Base-by-base conservation (phyloP, 2,329 filamentous ascomycete genomes). In the Stachybotrys elegans region DNA sequence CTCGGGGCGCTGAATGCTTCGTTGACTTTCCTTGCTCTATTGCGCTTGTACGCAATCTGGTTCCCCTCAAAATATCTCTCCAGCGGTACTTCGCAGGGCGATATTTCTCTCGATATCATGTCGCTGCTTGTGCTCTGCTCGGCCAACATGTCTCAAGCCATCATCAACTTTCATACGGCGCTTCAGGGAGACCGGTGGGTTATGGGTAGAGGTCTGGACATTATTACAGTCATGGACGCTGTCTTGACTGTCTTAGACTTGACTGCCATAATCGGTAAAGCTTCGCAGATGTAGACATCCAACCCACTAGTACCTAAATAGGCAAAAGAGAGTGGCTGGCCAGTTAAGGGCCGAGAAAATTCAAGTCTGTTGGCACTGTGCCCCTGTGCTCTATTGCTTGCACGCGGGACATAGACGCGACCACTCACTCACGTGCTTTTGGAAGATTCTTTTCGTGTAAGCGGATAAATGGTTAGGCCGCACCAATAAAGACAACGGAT, bases 181-280 rank as follows among this genome's bases (percentile, higher is more conserved):
- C 37, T 46, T 7, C 22, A 36, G 14, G 44, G 27, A 3, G 48
- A 53, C 14, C 43, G 56, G 13, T 58, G 52, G 55, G 56, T 57
- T 35, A 57, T 57, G 52, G 56, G 55, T 34, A 58, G 48, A 32
- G 56, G 56, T 6, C 44, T 55, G 3, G 56, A 57, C 23, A 39
- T 46, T 6, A 57, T 57, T 34, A 56, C 53, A 11, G 51, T 56
- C 5, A 35, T 55, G 19, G 55, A 59, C 36, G 51, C 50, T n/a
- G 22, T 50, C 4, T 50, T 56, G 41, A 56, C 49, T 4, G 42
- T 54, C 4, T 39, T 53, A 21, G 52, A 55, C 31, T 53, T 50
- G 51, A 23, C 40, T 9, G 48, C 48, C 9, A 43, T 41, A 40
- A n/a, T 41, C 16, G 29, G 41, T 17, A 41, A 43, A n/a, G n/a